Percentiles rank a stretch among this genome's conserved stretches.
Evolutionary conservation across 1,284 basidiomycete species (phyloP).

Genomic region (Ustilago xerochloae): DNA sequence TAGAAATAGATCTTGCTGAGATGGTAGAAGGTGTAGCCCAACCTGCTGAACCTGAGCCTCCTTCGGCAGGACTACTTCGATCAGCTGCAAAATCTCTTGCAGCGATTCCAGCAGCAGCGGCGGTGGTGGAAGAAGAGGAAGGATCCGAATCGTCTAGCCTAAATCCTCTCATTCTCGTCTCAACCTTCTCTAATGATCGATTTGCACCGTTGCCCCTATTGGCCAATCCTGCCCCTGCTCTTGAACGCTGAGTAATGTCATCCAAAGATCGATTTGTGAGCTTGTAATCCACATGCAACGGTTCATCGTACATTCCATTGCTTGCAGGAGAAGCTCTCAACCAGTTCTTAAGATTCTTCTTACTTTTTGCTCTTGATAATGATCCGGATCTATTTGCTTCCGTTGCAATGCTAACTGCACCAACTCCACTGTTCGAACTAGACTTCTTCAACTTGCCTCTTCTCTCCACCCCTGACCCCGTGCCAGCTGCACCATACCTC

Average conservation of each 20-base stretch:
- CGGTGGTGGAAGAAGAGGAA: no score
- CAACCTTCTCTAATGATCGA: slow-evolving; percentile 3
- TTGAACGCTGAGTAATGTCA: slow-evolving; percentile 7
- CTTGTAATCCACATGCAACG: slow-evolving; percentile 31
- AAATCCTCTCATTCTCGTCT: slow-evolving; percentile 10
- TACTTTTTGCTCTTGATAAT: slow-evolving; percentile 8
- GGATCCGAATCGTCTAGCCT: slow-evolving; percentile 5
- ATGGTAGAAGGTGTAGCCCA: slow-evolving; percentile 32
- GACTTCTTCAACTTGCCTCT: neutral
- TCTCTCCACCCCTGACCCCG: no score
- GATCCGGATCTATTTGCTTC: neutral
- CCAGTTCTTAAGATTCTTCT: slow-evolving; percentile 25
- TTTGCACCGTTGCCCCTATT: neutral
- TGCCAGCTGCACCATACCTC: slow-evolving; percentile 46
- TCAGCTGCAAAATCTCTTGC: slow-evolving; percentile 7
- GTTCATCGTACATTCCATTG: slow-evolving; percentile 23
- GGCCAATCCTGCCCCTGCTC: neutral
- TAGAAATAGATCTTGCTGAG: slow-evolving; percentile 29
- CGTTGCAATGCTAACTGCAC: slow-evolving; percentile 1
- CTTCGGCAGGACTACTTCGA: slow-evolving; percentile 5
- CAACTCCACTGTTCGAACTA: neutral
- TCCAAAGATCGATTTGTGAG: slow-evolving; percentile 15
- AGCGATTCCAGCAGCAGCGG: neutral
- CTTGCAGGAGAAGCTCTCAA: neutral
- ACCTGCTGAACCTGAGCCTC: slow-evolving; percentile 31